phyloP scores from a whole-genome alignment of 176 grass and related monocot genomes.

The Olyra latifolia region DNA sequence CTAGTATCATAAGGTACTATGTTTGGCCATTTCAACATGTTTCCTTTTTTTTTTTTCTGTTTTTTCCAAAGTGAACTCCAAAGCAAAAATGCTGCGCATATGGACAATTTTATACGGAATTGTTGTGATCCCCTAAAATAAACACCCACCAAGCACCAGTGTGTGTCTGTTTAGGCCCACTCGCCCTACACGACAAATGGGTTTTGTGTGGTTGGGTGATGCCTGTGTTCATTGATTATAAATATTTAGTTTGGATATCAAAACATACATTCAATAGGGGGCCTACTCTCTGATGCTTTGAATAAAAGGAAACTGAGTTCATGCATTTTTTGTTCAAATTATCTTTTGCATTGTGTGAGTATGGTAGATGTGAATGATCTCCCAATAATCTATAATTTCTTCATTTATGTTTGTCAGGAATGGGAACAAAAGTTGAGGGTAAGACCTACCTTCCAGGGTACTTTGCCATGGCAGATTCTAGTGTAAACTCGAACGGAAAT shows the following conservation, averaged over 20 bases:
- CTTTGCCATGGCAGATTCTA: conserved; percentile 54
- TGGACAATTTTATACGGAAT: neutral
- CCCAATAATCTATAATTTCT: conserved; percentile 6
- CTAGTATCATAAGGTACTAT: neutral
- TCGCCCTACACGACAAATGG: neutral
- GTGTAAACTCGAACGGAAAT: conserved; percentile 49
- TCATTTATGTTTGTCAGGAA: conserved; percentile 42
- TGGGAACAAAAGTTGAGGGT: conserved; percentile 65
- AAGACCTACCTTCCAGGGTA: conserved; percentile 56
- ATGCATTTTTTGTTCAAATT: neutral
- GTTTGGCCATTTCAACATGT: conserved; percentile 19
- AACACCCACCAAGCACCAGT: neutral
- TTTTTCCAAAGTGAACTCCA: neutral
- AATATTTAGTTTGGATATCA: neutral
- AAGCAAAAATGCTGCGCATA: neutral
- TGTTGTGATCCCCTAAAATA: neutral
- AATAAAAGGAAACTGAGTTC: neutral
- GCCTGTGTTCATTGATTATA: neutral
- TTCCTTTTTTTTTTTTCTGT: neutral
- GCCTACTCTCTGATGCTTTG: neutral
- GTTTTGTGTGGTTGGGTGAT: neutral
- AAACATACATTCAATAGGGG: neutral
- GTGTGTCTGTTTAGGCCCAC: neutral
- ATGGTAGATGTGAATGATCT: conserved; percentile 3
- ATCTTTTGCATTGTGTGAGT: neutral